phyloP scores from a whole-genome alignment of 228 moss, liverwort and hornwort species.

The Sphagnum fallax region DNA sequence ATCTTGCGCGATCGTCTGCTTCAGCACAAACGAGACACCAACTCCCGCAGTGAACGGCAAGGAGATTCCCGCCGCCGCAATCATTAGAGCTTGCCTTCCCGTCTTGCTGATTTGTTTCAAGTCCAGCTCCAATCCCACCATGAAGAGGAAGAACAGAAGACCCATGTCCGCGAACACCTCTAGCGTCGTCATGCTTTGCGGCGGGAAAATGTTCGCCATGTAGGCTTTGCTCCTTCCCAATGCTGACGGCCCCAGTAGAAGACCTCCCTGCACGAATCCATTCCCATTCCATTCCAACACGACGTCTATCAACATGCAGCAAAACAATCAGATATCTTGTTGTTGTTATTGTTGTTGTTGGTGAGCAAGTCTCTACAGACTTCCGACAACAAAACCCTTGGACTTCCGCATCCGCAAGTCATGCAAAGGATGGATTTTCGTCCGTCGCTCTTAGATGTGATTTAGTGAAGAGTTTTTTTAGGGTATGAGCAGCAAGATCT shows the following conservation, averaged over 20 bases:
- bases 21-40: constrained; percentile 32
- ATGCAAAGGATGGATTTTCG: no score
- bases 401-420: no score
- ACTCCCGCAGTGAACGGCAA: constrained; percentile 34
- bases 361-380: no score
- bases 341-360: no score
- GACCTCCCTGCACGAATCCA: constrained; percentile 63
- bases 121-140: constrained; percentile 45
- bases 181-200: constrained; percentile 31
- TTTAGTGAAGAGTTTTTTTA: no score
- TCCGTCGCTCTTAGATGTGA: no score
- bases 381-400: no score
- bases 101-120: constrained; percentile 18
- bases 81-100: constrained; percentile 23
- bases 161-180: constrained; percentile 66
- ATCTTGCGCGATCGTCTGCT: constrained; percentile 3
- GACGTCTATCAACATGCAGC: no score
- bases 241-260: constrained; percentile 62
- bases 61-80: constrained; percentile 33
- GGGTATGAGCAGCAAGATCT: no score
- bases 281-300: neutral
- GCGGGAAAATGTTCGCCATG: constrained; percentile 43
- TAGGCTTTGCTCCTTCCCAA: constrained; percentile 53
- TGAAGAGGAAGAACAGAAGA: constrained; percentile 47
- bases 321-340: no score